These are phyloP conservation scores for Circinella minor DNA, from an alignment of 371 early-diverging fungal species.

Conservation along the genomic window DNA sequence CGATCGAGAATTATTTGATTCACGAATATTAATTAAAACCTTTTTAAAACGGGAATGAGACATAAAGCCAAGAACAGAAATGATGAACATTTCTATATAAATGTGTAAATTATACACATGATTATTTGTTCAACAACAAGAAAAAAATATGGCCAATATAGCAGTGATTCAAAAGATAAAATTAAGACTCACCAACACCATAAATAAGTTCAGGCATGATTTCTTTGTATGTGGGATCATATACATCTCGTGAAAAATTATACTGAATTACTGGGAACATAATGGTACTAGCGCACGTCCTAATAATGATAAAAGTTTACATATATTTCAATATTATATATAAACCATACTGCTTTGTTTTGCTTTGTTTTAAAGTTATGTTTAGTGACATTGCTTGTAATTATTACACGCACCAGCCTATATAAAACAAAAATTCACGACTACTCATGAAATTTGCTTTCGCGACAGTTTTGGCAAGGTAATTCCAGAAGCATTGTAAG, in stretches of 20 bases:
- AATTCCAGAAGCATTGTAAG: slow-evolving; percentile 61
- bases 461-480: slow-evolving; percentile 53
- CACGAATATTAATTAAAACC: slow-evolving; percentile 33
- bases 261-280: slow-evolving; percentile 50
- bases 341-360: background rate
- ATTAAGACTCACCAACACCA: slow-evolving; percentile 32
- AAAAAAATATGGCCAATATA: too few species aligned
- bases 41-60: slow-evolving; percentile 52
- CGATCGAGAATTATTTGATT: slow-evolving; percentile 37
- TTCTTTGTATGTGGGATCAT: slow-evolving; percentile 46
- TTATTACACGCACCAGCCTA: slow-evolving; percentile 37
- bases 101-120: background rate
- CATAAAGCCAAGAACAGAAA: slow-evolving; percentile 42
- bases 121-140: too few species aligned
- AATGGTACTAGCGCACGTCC: slow-evolving; percentile 41
- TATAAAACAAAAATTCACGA: slow-evolving; percentile 51
- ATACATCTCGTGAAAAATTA: slow-evolving; percentile 40
- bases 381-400: too few species aligned
- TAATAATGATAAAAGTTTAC: slow-evolving; percentile 7
- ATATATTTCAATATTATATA: too few species aligned
- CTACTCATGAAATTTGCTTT: slow-evolving; percentile 54
- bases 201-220: slow-evolving; percentile 53
- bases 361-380: background rate
- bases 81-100: slow-evolving; percentile 39
- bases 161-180: too few species aligned